Percentiles rank a stretch among this genome's conserved stretches.
phyloP scores from a whole-genome alignment of 345 rosid genomes.

The Arabidopsis suecica region DNA sequence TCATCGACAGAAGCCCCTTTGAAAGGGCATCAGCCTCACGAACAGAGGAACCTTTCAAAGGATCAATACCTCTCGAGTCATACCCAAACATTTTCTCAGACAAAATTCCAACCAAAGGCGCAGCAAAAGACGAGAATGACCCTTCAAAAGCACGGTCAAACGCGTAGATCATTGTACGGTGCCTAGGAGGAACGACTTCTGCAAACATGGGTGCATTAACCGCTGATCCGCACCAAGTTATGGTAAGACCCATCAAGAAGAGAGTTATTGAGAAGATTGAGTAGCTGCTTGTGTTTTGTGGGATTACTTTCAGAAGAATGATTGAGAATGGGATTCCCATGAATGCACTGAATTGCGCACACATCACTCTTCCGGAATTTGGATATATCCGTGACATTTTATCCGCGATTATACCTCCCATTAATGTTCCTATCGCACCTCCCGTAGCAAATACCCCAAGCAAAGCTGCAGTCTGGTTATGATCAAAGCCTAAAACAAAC shows the following conservation, averaged over 20 bases:
- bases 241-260: conserved; percentile 81
- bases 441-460: conserved; percentile 81
- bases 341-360: conserved; percentile 94
- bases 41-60: conserved; percentile 59
- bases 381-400: conserved; percentile 64
- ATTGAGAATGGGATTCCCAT: conserved; percentile 96
- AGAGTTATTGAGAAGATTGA: conserved; percentile 63
- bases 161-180: conserved; percentile 94
- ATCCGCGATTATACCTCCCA: conserved; percentile 85
- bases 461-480: conserved; percentile 78
- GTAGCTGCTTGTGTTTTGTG: conserved; percentile 73
- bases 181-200: conserved; percentile 87
- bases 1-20: conserved; percentile 87
- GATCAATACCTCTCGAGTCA: conserved; percentile 72
- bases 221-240: conserved; percentile 92
- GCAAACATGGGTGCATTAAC: conserved; percentile 95
- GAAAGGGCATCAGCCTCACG: conserved; percentile 79
- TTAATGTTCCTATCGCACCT: conserved; percentile 71
- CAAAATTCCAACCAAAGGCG: conserved; percentile 92
- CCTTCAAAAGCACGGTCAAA: conserved; percentile 94
- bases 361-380: conserved; percentile 80
- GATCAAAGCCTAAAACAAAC: conserved; percentile 66
- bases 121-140: conserved; percentile 91
- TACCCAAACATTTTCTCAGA: conserved; percentile 86
- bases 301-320: conserved; percentile 74